These are phyloP conservation scores for Suhomyces ambrosiae DNA, from an alignment of 1,139 yeast genomes.

Conservation along the genomic window DNA sequence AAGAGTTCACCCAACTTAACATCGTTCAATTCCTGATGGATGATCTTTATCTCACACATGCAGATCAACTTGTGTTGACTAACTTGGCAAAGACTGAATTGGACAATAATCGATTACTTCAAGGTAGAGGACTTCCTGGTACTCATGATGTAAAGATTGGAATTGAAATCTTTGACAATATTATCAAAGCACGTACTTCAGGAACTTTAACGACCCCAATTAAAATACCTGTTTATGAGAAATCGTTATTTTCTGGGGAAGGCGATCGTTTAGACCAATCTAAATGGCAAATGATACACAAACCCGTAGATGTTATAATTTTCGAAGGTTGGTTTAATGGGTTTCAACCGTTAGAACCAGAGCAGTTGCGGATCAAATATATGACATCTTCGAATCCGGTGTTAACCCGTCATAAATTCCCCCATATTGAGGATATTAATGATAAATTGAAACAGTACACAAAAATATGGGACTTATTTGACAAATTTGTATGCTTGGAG, in stretches of 20 bases:
- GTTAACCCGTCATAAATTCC: constrained; percentile 27
- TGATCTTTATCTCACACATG: constrained; percentile 75
- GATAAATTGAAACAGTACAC: constrained; percentile 49
- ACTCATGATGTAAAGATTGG: constrained; percentile 74
- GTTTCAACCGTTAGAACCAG: constrained; percentile 46
- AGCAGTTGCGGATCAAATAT: constrained; percentile 26
- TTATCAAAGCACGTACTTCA: constrained; percentile 13
- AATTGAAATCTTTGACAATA: constrained; percentile 22
- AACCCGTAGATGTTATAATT: constrained; percentile 62
- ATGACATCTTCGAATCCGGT: constrained; percentile 22
- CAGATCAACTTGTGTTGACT: constrained; percentile 55
- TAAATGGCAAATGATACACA: constrained; percentile 38
- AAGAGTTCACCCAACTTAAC: constrained; percentile 39
- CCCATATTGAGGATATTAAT: constrained; percentile 50
- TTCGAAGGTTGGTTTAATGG: constrained; percentile 98
- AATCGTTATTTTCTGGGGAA: constrained; percentile 67
- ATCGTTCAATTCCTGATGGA: constrained; percentile 75
- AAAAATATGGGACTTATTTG: constrained; percentile 59
- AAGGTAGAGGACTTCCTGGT: constrained; percentile 91
- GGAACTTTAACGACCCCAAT: constrained; percentile 24
- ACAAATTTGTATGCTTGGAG: constrained; percentile 62
- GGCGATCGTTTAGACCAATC: constrained; percentile 66
- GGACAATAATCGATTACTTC: constrained; percentile 55
- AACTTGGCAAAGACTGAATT: constrained; percentile 20
- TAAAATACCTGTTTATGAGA: constrained; percentile 73